A percentile compares a stretch with the other conserved stretches of the same genome.
These are phyloP conservation scores for Kwoniella dejecticola DNA, from an alignment of 768 basidiomycete genomes.

Conservation along the genomic window DNA sequence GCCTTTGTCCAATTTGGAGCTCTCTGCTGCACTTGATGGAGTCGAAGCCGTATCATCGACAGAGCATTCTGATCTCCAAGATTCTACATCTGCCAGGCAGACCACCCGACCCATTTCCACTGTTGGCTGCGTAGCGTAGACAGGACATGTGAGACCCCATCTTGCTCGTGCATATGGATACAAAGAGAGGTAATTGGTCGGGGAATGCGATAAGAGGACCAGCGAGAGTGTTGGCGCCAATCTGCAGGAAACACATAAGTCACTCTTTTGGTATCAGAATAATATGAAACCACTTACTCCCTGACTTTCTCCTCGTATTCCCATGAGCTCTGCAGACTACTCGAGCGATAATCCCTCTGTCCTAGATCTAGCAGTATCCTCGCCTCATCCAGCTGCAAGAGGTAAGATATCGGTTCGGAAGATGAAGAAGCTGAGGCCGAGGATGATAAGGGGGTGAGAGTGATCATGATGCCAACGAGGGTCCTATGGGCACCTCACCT, in stretches of 20 bases:
- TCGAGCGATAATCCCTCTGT: slow-evolving; percentile 58
- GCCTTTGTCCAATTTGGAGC: slow-evolving; percentile 18
- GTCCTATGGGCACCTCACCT: background rate
- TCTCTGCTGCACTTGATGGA: background rate
- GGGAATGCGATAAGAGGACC: slow-evolving; percentile 91
- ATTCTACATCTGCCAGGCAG: slow-evolving; percentile 82
- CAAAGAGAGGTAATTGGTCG: slow-evolving; percentile 83
- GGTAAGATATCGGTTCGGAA: slow-evolving; percentile 70
- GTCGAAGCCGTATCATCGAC: slow-evolving; percentile 30
- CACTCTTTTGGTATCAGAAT: background rate
- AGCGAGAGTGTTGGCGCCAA: slow-evolving; percentile 79
- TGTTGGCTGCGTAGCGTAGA: slow-evolving; percentile 91
- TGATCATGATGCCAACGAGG: slow-evolving; percentile 68
- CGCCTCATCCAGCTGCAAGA: slow-evolving; percentile 92
- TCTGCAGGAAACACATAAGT: slow-evolving; percentile 57
- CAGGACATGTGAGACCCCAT: slow-evolving; percentile 84
- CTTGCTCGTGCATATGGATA: slow-evolving; percentile 86
- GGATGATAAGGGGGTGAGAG: slow-evolving; percentile 86
- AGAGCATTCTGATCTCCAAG: slow-evolving; percentile 59
- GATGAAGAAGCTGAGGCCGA: slow-evolving; percentile 50
- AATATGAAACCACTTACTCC: slow-evolving; percentile 41
- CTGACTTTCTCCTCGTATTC: slow-evolving; percentile 52
- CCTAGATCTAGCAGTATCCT: slow-evolving; percentile 93
- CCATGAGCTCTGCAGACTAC: slow-evolving; percentile 32
- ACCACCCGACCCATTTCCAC: slow-evolving; percentile 94